A percentile compares a stretch with the other conserved stretches of the same genome.
Evolutionary conservation across 345 rosid genomes (phyloP).

Genomic region (Moricandia moricandioides): DNA sequence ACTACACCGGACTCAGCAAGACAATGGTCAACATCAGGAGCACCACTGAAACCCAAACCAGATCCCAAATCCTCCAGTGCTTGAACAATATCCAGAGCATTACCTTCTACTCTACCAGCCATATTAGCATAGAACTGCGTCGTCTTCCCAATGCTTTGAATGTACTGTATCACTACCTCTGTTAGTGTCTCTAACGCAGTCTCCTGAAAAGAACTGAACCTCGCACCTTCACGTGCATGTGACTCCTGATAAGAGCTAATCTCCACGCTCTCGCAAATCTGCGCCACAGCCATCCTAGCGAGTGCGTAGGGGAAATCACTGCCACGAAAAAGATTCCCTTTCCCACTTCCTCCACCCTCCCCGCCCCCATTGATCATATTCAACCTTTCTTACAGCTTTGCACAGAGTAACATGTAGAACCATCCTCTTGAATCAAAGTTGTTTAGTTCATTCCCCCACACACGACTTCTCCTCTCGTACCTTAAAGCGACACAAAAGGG

Average conservation of each 20-base stretch:
- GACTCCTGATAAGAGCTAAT: constrained; percentile 24
- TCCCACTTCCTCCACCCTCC: constrained; percentile 60
- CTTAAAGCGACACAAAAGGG: neutral
- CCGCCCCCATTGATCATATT: constrained; percentile 93
- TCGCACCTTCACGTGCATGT: constrained; percentile 64
- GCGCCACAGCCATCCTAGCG: constrained; percentile 67
- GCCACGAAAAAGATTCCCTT: constrained; percentile 34
- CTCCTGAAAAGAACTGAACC: constrained; percentile 75
- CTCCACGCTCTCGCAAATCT: constrained; percentile 35
- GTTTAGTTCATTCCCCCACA: neutral
- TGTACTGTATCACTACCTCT: constrained; percentile 54
- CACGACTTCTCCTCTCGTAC: constrained; percentile 12
- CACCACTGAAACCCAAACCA: constrained; percentile 60
- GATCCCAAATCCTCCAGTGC: constrained; percentile 70
- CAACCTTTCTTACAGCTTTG: constrained; percentile 70
- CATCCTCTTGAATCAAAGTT: constrained; percentile 27
- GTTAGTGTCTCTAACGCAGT: constrained; percentile 66
- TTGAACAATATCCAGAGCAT: constrained; percentile 65
- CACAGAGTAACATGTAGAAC: constrained; percentile 33
- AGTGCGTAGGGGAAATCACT: constrained; percentile 56
- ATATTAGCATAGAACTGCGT: constrained; percentile 57
- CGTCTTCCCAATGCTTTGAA: constrained; percentile 56
- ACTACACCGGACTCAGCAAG: constrained; percentile 60
- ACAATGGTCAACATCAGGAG: constrained; percentile 62
- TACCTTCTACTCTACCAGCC: constrained; percentile 66